These are phyloP conservation scores for Brassica incana DNA, from an alignment of 345 rosid species.

Conservation along the genomic window DNA sequence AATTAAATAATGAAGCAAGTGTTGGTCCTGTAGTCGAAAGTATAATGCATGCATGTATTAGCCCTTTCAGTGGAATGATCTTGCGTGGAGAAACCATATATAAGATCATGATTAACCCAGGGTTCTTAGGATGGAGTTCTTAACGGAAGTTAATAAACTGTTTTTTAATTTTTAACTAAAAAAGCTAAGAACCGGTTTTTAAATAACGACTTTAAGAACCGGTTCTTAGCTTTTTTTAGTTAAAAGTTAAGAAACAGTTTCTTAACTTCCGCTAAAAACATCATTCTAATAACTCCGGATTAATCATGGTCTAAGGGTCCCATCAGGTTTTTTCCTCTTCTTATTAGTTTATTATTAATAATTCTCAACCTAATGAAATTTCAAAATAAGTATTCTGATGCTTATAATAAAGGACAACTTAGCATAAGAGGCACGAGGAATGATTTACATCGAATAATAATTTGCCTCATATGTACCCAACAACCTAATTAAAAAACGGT, in stretches of 20 bases:
- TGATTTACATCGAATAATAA: constrained; percentile 35
- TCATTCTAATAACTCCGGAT: too few relatives aligned
- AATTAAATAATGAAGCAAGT: constrained; percentile 6
- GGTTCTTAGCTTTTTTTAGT: too few relatives aligned
- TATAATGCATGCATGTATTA: constrained; percentile 37
- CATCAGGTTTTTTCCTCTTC: constrained; percentile 17
- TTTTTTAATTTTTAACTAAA: too few relatives aligned
- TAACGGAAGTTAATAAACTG: too few relatives aligned
- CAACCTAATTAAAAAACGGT: constrained; percentile 9
- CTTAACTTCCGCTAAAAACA: too few relatives aligned
- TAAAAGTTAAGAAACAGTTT: too few relatives aligned
- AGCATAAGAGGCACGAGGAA: constrained; percentile 44
- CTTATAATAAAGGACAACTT: constrained; percentile 13
- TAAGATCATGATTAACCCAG: too few relatives aligned
- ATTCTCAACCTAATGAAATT: not conserved
- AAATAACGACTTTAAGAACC: too few relatives aligned
- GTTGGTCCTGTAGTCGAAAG: constrained; percentile 30
- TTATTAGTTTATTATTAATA: not conserved
- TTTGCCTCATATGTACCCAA: constrained; percentile 33
- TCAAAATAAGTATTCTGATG: not conserved
- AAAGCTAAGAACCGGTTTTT: too few relatives aligned
- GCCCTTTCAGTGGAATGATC: constrained; percentile 48
- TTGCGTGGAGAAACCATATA: constrained; percentile 53
- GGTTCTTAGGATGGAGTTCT: too few relatives aligned
- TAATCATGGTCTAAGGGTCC: constrained; percentile 14